Conservation (phyloP, 2,329 filamentous ascomycete species). For the Fusarium sp. region DNA sequence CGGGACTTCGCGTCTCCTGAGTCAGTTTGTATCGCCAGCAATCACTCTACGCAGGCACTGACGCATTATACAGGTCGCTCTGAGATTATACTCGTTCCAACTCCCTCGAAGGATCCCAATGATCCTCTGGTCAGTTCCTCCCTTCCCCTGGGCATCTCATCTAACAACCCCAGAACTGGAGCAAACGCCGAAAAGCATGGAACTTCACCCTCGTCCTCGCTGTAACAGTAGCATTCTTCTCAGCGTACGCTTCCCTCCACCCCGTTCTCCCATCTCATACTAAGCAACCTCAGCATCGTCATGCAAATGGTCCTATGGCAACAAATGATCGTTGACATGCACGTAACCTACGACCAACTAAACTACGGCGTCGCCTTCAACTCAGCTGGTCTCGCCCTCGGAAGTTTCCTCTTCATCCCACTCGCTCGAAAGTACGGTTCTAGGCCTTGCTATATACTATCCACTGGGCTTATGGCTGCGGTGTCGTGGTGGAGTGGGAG, state of each 20-base stretch:
- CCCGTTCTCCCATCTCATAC: rapidly evolving
- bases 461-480: constrained; percentile 15
- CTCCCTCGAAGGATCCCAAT: constrained; percentile 35
- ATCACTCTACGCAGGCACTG: not conserved
- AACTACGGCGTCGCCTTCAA: constrained; percentile 42
- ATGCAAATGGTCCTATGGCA: constrained; percentile 43
- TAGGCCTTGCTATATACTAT: constrained; percentile 42
- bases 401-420: constrained; percentile 47
- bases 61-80: not conserved
- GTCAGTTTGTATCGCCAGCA: not conserved
- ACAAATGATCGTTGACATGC: constrained; percentile 44
- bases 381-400: constrained; percentile 44
- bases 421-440: constrained; percentile 48
- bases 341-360: constrained; percentile 38
- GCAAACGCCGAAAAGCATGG: constrained; percentile 34
- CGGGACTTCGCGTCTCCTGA: constrained; percentile 7
- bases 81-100: constrained; percentile 8
- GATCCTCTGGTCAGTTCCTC: constrained; percentile 39
- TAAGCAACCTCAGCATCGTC: not conserved
- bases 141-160: rapidly evolving
- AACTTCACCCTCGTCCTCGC: constrained; percentile 40
- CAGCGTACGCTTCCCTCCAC: not conserved
- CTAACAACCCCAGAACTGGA: constrained; percentile 40
- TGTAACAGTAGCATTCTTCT: constrained; percentile 40
- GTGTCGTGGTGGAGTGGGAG: constrained; percentile 15